Base-by-base conservation (phyloP, 2,329 filamentous ascomycete species). In the Leptographium wingfieldii region DNA sequence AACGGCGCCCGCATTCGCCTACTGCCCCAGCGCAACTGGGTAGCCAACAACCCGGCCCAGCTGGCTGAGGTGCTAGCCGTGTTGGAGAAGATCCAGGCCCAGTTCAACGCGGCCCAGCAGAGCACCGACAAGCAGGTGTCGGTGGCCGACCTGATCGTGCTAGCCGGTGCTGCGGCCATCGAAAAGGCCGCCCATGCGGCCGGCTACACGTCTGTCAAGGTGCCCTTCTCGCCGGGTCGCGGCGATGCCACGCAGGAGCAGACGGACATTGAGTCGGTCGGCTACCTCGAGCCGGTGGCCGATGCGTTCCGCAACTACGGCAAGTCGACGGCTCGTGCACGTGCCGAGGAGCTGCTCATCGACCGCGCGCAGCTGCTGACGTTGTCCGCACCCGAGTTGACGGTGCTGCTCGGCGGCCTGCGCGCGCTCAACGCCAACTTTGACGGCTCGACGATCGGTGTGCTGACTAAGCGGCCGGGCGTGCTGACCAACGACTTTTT, bases 271-370 rank as follows among this genome's bases (percentile, higher is more conserved):
- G 68, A 80, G 64, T 83, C 84, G 1, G 84, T 88, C 68, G 70
- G 69, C 61, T 77, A 86, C 73, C 80, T 92, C 33, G 81, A 90
- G 76, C 87, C 88, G 1, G 65, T 75, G 35, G 80, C 79, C n/a
- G 88, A 92, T 64, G 86, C 85, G 6, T 91, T 92, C 86, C 86
- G 87, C 69, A 91, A 88, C 80, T 90, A 87, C 69, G 87, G 86
- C 68, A 76, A 80, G 65, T 80, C 80, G 1, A 83, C 78, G 3
- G 62, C 72, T 1, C 82, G 84, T 51, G 84, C 84, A 38, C 78
- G 77, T 65, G 79, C 82, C 7, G 88, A 92, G 74, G 80, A 88
- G 67, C 78, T 83, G 69, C 80, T 91, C 25, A 77, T 92, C 56
- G 88, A 92, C 79, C 79, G 77, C 64, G 88, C 88, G 1, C 77